These are phyloP conservation scores for Lasiosphaeria hispida DNA, from an alignment of 495 filamentous ascomycete species.

Conservation along the genomic window DNA sequence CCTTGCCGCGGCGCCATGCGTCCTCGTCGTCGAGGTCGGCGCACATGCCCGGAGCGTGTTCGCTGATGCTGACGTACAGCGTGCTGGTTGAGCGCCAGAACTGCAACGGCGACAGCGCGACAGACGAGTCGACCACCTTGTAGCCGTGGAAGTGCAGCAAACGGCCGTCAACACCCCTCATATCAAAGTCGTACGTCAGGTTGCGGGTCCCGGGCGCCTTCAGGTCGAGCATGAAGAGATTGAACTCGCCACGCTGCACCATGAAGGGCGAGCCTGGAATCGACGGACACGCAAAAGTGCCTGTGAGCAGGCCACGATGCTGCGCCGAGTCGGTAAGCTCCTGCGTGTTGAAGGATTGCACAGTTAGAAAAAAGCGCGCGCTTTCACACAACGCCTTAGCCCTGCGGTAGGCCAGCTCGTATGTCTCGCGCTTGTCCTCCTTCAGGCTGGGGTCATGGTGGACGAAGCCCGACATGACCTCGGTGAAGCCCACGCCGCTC, in stretches of 20 bases:
- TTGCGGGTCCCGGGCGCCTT: slow-evolving; percentile 56
- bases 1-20: slow-evolving; percentile 35
- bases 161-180: slow-evolving; percentile 51
- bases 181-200: slow-evolving; percentile 60
- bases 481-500: slow-evolving; percentile 56
- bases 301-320: slow-evolving; percentile 56
- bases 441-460: slow-evolving; percentile 51
- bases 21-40: slow-evolving; percentile 38
- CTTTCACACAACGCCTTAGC: slow-evolving; percentile 52
- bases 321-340: slow-evolving; percentile 43
- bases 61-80: slow-evolving; percentile 55
- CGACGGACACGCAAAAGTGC: slow-evolving; percentile 59
- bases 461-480: slow-evolving; percentile 63
- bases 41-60: slow-evolving; percentile 29
- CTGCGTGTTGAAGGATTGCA: slow-evolving; percentile 51
- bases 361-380: slow-evolving; percentile 60
- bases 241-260: slow-evolving; percentile 57
- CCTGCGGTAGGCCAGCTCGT: slow-evolving; percentile 52
- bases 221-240: slow-evolving; percentile 54
- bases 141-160: slow-evolving; percentile 58
- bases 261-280: slow-evolving; percentile 58
- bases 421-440: slow-evolving; percentile 47
- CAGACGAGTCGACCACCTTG: slow-evolving; percentile 60
- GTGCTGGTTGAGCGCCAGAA: slow-evolving; percentile 65
- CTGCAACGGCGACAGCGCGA: slow-evolving; percentile 49